Evolutionary conservation across 495 filamentous ascomycete species (phyloP), one percentile per base, ranked within the genome.

Genomic region (Aspergillus baeticus): DNA sequence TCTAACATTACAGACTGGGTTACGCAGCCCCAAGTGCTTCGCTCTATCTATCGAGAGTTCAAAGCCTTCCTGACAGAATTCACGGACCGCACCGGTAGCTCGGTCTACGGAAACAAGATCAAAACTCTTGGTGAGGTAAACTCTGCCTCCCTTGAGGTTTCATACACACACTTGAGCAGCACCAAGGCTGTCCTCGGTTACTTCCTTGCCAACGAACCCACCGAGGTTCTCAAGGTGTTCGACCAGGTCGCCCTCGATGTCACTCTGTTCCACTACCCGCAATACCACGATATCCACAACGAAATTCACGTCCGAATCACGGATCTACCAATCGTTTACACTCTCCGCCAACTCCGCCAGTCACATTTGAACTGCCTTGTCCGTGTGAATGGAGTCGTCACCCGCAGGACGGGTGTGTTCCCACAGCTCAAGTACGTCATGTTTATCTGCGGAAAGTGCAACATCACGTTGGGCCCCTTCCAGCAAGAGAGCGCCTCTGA

Each of bases 241-340:
- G 95, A 99, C 64, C 87, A 96, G 57, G 94, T 96, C 2, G 95
- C 95, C 33, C 92, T 98, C 80, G 93, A 98, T 51, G 91, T 92
- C 26, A 92, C 92, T 0, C 81, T 98, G 11, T 86, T 97, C 57
- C 88, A 97, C 71, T 99, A 99, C 72, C 92, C 92, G 0, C 91
- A 97, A 69, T 99, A 98, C 69, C 90, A 96, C 67, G 88, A 92
- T 45, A 99, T 99, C 58, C 95, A 97, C 70, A 88, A 91, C 44
- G 94, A 99, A 71, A 96, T 99, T 59, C 95, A 99, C 68, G 92
- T 99, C 51, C 90, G 95, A 45, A 96, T 99, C 64, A 89, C 90
- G 17, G 95, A 97, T 66, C 80, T 99, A 3, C 95, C 95, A 17
- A 87, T 96, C 37, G 86, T 90, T 61, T 96, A 96, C 73, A 98